Evolutionary conservation across 352 stramenopile species (phyloP).

Genomic region (Blastocystis sp.): DNA sequence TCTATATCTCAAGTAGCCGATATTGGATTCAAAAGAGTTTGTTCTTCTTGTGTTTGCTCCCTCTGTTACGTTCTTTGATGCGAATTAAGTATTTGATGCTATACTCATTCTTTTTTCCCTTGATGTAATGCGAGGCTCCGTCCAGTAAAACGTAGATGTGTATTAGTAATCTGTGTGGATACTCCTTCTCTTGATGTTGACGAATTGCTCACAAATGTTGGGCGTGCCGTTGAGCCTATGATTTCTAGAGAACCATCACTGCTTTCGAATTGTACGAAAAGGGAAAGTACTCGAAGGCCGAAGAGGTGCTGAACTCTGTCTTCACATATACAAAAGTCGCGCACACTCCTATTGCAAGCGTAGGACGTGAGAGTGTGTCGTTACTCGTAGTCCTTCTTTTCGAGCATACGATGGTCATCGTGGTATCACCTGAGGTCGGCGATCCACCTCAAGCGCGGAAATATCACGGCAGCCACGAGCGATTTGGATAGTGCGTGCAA

Average conservation of each 20-base stretch:
- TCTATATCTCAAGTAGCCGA: not conserved
- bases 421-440: slow-evolving; percentile 50
- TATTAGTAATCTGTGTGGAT: slow-evolving; percentile 64
- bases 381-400: slow-evolving; percentile 39
- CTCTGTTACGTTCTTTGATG: slow-evolving; percentile 8
- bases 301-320: slow-evolving; percentile 44
- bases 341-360: not conserved
- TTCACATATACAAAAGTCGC: slow-evolving; percentile 48
- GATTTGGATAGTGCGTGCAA: slow-evolving; percentile 37
- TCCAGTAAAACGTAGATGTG: slow-evolving; percentile 13
- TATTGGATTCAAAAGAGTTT: slow-evolving; percentile 14
- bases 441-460: slow-evolving; percentile 17
- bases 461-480: slow-evolving; percentile 7
- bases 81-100: not conserved
- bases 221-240: not conserved
- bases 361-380: not conserved
- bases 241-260: slow-evolving; percentile 50
- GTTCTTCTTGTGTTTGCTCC: not conserved
- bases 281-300: not conserved
- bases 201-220: slow-evolving; percentile 49
- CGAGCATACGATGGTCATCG: slow-evolving; percentile 51
- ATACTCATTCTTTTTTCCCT: slow-evolving; percentile 37
- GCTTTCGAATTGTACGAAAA: slow-evolving; percentile 52
- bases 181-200: slow-evolving; percentile 51
- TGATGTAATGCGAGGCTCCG: not conserved